Conservation (phyloP, 176 grass and related monocot species). For the Cenchrus fungigraminus region DNA sequence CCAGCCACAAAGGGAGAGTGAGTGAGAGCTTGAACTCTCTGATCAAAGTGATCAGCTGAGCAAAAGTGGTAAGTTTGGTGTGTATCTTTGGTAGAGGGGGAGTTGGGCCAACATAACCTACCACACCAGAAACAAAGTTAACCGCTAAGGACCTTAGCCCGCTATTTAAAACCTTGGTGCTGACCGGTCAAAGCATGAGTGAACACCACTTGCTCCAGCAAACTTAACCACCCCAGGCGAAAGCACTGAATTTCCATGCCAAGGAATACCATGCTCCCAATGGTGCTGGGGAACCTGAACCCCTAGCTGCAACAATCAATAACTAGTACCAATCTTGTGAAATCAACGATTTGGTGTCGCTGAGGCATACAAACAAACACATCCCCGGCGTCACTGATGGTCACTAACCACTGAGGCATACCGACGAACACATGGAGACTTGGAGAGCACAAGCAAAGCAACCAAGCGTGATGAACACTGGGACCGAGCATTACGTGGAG, state of each 20-base stretch:
- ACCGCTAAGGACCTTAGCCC: too few species aligned
- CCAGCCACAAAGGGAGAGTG: too few species aligned
- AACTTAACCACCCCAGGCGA: background rate
- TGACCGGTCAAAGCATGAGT: too few species aligned
- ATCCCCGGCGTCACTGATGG: background rate
- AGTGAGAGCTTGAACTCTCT: too few species aligned
- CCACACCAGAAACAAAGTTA: too few species aligned
- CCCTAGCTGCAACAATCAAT: background rate
- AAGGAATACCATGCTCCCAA: background rate
- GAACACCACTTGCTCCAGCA: background rate
- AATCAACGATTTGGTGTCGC: background rate
- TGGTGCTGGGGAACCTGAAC: background rate
- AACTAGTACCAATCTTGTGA: background rate
- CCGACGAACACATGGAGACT: slow-evolving; percentile 3
- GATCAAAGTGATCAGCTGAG: too few species aligned
- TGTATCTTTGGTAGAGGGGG: too few species aligned
- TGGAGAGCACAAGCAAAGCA: background rate
- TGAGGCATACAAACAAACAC: slow-evolving; percentile 28
- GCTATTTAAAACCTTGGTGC: too few species aligned
- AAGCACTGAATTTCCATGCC: background rate
- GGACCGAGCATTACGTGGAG: background rate
- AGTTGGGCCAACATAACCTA: too few species aligned
- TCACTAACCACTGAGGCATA: background rate
- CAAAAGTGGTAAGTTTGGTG: too few species aligned
- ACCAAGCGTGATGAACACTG: too few species aligned